A percentile compares a stretch with the other conserved stretches of the same genome.
Evolutionary conservation across 2,329 filamentous ascomycete species (phyloP).

Genomic region (Alternaria hordeiaustralica): DNA sequence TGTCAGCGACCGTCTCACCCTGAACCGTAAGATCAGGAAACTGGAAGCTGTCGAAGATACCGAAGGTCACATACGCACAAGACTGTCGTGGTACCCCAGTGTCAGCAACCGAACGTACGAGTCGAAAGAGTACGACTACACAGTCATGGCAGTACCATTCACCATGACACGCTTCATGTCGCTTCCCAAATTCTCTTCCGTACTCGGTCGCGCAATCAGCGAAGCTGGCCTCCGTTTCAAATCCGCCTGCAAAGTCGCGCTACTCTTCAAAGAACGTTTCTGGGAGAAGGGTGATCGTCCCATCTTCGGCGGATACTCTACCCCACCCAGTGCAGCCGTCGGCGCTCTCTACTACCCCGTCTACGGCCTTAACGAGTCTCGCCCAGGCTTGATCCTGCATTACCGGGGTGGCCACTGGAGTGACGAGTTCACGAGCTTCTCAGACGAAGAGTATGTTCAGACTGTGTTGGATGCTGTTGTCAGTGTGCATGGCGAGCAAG

Average conservation of each 20-base stretch:
- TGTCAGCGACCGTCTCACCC: not conserved
- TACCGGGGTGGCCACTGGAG: not conserved
- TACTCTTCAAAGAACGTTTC: not conserved
- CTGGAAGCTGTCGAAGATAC: not conserved
- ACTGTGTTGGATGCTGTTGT: not conserved
- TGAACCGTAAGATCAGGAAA: not conserved
- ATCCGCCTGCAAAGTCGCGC: not conserved
- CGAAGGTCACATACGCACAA: not conserved
- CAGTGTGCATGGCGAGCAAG: not conserved
- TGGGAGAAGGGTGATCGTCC: not conserved
- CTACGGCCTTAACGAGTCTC: not conserved
- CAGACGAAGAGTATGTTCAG: not conserved
- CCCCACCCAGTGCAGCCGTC: not conserved
- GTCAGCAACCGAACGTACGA: not conserved
- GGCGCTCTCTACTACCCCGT: not conserved
- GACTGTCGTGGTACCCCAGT: not conserved
- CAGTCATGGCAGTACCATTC: constrained; percentile 1
- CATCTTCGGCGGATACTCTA: not conserved
- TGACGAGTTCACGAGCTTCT: not conserved
- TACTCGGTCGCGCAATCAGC: not conserved
- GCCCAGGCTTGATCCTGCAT: not conserved
- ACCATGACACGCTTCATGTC: constrained; percentile 7
- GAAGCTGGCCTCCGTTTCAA: not conserved
- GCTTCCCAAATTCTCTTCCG: constrained; percentile 1
- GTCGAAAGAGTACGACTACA: constrained; percentile 4